Percentiles rank a stretch among this genome's conserved stretches.
Evolutionary conservation across 2,329 filamentous ascomycete species (phyloP).

Genomic region (Fusarium sp.): DNA sequence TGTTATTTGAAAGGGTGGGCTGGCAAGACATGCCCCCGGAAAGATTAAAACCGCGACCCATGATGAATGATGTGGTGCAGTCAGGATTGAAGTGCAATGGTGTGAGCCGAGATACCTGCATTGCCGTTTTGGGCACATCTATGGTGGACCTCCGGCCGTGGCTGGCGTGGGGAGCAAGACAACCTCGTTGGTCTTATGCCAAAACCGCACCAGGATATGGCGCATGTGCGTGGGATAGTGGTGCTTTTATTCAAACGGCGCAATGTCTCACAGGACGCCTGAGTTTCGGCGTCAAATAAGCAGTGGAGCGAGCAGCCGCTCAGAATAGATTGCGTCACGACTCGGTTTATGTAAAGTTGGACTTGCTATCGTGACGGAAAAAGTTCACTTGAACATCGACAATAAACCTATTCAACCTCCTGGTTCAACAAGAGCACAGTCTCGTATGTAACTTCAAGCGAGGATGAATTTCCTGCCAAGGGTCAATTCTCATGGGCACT

Average conservation of each 20-base stretch:
- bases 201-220: slow-evolving; percentile 18
- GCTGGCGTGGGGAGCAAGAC: slow-evolving; percentile 31
- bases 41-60: slow-evolving; percentile 11
- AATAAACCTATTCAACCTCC: neutral
- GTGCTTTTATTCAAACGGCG: slow-evolving; percentile 13
- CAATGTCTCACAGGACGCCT: slow-evolving; percentile 8
- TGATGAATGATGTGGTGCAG: slow-evolving; percentile 24
- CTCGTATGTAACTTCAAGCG: neutral
- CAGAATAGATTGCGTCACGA: slow-evolving; percentile 40
- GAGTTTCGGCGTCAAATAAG: slow-evolving; percentile 19
- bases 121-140: slow-evolving; percentile 23
- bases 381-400: slow-evolving; percentile 15
- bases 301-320: neutral
- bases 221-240: slow-evolving; percentile 31
- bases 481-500: neutral
- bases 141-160: slow-evolving; percentile 31
- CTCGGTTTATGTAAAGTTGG: neutral
- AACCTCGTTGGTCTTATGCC: slow-evolving; percentile 18
- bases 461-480: neutral
- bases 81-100: slow-evolving; percentile 22
- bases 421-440: neutral
- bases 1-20: slow-evolving; percentile 16
- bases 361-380: neutral
- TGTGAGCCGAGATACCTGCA: slow-evolving; percentile 32
- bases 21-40: slow-evolving; percentile 19